phyloP scores from a whole-genome alignment of 2,329 filamentous ascomycete species.

The Trichophyton mentagrophytes region DNA sequence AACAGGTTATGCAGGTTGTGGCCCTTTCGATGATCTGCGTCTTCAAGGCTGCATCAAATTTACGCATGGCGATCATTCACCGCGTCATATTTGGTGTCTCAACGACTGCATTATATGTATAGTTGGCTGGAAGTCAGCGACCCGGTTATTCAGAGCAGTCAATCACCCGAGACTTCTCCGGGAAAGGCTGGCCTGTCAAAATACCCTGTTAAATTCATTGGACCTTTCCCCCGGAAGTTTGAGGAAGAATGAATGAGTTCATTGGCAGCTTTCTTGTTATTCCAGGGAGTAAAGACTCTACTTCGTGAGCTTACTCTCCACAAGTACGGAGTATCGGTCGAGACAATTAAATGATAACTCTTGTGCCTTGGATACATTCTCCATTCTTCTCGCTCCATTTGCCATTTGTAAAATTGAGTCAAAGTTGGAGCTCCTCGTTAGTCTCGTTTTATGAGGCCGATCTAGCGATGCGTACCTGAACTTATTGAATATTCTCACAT shows the following conservation, averaged over 20 bases:
- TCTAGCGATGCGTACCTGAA: no score
- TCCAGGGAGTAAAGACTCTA: not conserved
- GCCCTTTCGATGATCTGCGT: slow-evolving; percentile 20
- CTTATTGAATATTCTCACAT: no score
- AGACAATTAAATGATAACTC: no score
- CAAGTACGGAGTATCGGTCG: no score
- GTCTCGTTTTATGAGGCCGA: no score
- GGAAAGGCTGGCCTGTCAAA: slow-evolving; percentile 18
- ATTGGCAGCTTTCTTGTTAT: slow-evolving; percentile 24
- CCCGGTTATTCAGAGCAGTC: slow-evolving; percentile 38
- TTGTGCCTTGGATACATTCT: no score
- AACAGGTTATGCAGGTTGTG: slow-evolving; percentile 13
- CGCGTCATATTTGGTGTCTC: slow-evolving; percentile 18
- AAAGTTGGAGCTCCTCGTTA: no score
- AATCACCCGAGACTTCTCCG: slow-evolving; percentile 20
- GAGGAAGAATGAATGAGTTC: slow-evolving; percentile 29
- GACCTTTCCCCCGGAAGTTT: slow-evolving; percentile 26
- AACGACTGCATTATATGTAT: slow-evolving; percentile 14
- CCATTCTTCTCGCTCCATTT: no score
- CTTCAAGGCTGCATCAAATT: slow-evolving; percentile 13
- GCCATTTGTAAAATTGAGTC: no score
- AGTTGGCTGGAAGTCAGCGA: slow-evolving; percentile 34
- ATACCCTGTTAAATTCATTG: slow-evolving; percentile 25
- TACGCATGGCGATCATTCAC: slow-evolving; percentile 21
- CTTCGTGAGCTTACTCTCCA: no score